These are phyloP conservation scores for Aspergillus puulaauensis DNA, from an alignment of 2,329 filamentous ascomycete species.

Conservation along the genomic window DNA sequence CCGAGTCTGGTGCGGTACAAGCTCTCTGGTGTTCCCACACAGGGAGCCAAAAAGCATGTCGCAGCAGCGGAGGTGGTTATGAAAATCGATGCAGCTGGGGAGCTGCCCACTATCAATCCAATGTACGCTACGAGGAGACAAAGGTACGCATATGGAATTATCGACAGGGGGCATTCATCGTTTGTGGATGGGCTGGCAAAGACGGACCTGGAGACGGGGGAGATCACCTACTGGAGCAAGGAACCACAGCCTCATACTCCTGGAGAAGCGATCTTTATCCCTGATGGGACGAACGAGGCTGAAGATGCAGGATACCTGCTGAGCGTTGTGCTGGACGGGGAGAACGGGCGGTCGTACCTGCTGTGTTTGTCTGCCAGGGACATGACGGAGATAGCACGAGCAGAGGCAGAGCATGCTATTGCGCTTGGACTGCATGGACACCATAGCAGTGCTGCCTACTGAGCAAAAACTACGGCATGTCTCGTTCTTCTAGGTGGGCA, in stretches of 20 bases:
- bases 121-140: conserved; percentile 38
- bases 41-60: no score
- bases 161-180: conserved; percentile 24
- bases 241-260: conserved; percentile 49
- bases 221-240: conserved; percentile 41
- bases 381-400: conserved; percentile 50
- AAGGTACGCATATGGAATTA: conserved; percentile 49
- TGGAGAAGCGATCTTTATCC: conserved; percentile 53
- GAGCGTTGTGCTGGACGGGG: conserved; percentile 52
- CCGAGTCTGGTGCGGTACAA: conserved; percentile 28
- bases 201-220: conserved; percentile 46
- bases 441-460: background rate
- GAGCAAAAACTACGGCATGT: no score
- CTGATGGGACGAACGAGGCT: conserved; percentile 11
- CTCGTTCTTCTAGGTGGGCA: no score
- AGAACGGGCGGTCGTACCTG: conserved; percentile 49
- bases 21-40: no score
- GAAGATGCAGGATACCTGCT: conserved; percentile 54
- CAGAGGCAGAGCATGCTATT: conserved; percentile 46
- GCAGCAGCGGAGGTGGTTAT: background rate
- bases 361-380: conserved; percentile 49
- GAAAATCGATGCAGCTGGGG: conserved; percentile 17
- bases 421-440: conserved; percentile 53
- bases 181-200: conserved; percentile 53
- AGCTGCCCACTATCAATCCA: conserved; percentile 52